Conservation (phyloP, 2,329 filamentous ascomycete species). For the Albophoma yamanashiensis region DNA sequence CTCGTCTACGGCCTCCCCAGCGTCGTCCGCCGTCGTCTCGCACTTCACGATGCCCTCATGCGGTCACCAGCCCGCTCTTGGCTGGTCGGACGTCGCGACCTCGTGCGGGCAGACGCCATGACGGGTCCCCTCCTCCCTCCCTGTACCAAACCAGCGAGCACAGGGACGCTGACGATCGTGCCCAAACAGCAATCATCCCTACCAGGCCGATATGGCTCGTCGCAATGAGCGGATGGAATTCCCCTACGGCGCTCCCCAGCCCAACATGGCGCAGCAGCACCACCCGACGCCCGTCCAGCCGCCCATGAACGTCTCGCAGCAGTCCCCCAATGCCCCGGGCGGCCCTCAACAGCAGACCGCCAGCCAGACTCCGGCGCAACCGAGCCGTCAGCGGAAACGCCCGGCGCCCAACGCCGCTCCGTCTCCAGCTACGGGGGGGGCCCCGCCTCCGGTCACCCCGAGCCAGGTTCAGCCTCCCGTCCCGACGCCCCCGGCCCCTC, state of each 20-base stretch:
- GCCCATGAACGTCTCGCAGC: constrained; percentile 33
- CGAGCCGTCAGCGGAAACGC: constrained; percentile 29
- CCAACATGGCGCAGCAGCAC: constrained; percentile 26
- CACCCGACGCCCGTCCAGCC: constrained; percentile 28
- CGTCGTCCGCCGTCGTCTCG: constrained; percentile 3
- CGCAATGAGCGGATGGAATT: constrained; percentile 33
- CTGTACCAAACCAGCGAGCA: constrained; percentile 1
- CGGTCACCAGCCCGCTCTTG: constrained; percentile 1
- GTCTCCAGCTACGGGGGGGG: constrained; percentile 22
- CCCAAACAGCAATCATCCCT: constrained; percentile 31
- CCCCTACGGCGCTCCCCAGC: constrained; percentile 27
- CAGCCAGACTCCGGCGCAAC: constrained; percentile 25
- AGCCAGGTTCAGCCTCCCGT: constrained; percentile 21
- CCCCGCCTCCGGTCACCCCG: constrained; percentile 20
- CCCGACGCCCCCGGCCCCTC: constrained; percentile 18
- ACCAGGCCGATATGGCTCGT: constrained; percentile 39
- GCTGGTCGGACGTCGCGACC: constrained; percentile 7
- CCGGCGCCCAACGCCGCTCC: constrained; percentile 27
- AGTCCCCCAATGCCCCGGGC: constrained; percentile 17
- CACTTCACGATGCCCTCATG: constrained; percentile 4
- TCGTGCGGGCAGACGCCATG: constrained; percentile 13
- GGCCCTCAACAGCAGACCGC: constrained; percentile 25
- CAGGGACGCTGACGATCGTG: constrained; percentile 17
- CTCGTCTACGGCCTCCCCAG: constrained; percentile 2
- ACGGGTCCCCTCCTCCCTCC: constrained; percentile 8